Base-by-base conservation (phyloP, 2,329 filamentous ascomycete species). In the Metarhizium sp. region DNA sequence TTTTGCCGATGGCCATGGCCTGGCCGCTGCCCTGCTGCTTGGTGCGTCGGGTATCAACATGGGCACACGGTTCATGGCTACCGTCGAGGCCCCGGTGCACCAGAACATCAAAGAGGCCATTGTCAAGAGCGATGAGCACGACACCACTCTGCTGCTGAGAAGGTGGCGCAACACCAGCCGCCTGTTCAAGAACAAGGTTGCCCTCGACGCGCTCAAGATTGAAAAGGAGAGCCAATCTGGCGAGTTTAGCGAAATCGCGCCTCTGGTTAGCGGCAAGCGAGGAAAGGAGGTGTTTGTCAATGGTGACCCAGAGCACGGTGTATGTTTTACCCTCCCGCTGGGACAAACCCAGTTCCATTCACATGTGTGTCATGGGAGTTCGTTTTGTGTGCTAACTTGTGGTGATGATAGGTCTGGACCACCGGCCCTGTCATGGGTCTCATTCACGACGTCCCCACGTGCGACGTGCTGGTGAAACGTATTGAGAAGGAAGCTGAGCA, bases 1-100 rank as follows among this genome's bases (percentile, higher is more conserved):
- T 2, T 97, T 99, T 67, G 92, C 91, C 13, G 94, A 99, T 69
- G 94, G 94, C 0, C 84, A 95, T 65, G 94, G 94, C 4, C 80
- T 99, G 20, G 94, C 94, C 1, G 94, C 92, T 2, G 94, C 94
- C 7, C 77, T 99, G 63, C 86, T 87, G 45, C 80, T 99, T 13
- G 94, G 94, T 40, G 94, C 94, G 0, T 89, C 90, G 69, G 94
- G 94, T 59, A 86, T 97, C 74, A 99, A 99, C 75, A 99, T 99
- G 94, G 94, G 94, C 56, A 99, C 94, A 10, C 80, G 94, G 46
- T 99, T 97, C 77, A 95, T 99, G 89, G 92, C 88, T 75, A 97
- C 94, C 0, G 78, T 92, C 48, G 94, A 97, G 73, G 86, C 92
- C 16, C 94, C 94, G 1, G 88, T 99, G 60, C 94, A 99, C 74